A percentile compares a stretch with the other conserved stretches of the same genome.
phyloP scores from a whole-genome alignment of 2,329 filamentous ascomycete genomes.

The Hymenoscyphus repandus region DNA sequence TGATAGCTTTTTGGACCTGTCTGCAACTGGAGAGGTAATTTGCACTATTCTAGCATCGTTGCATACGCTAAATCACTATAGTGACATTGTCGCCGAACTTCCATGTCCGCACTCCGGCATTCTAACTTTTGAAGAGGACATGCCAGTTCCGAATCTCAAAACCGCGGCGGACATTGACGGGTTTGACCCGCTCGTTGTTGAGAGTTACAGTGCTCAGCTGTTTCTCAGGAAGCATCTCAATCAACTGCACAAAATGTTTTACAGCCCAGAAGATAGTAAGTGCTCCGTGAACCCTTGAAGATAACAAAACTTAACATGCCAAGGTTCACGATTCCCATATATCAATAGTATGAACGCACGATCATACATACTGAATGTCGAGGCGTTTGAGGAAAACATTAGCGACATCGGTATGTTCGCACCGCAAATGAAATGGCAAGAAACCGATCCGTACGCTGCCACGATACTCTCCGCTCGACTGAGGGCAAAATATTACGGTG shows the following conservation, averaged over 20 bases:
- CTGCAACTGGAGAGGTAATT: constrained; percentile 82
- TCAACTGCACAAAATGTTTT: constrained; percentile 46
- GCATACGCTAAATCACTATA: constrained; percentile 32
- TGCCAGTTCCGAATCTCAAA: constrained; percentile 60
- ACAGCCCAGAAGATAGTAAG: constrained; percentile 27
- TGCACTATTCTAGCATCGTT: not conserved
- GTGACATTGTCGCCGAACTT: constrained; percentile 88
- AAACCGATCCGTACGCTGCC: constrained; percentile 59
- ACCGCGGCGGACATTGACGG: constrained; percentile 39
- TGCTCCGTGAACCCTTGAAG: constrained; percentile 12
- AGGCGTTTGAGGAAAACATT: constrained; percentile 40
- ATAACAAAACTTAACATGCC: constrained; percentile 20
- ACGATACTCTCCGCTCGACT: constrained; percentile 81
- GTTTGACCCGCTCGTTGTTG: constrained; percentile 44
- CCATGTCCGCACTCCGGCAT: constrained; percentile 56
- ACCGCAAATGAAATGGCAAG: constrained; percentile 45
- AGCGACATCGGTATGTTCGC: constrained; percentile 41
- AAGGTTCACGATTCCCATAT: constrained; percentile 16
- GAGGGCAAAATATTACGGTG: constrained; percentile 92
- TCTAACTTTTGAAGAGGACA: constrained; percentile 55
- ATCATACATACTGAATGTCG: constrained; percentile 41
- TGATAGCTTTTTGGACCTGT: constrained; percentile 88
- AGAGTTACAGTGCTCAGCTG: constrained; percentile 59
- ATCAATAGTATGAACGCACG: constrained; percentile 14
- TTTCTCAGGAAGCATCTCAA: constrained; percentile 62